Percentiles rank a stretch among this genome's conserved stretches.
These are phyloP conservation scores for Lichtheimia hyalospora DNA, from an alignment of 371 early-diverging fungal genomes.

Conservation along the genomic window DNA sequence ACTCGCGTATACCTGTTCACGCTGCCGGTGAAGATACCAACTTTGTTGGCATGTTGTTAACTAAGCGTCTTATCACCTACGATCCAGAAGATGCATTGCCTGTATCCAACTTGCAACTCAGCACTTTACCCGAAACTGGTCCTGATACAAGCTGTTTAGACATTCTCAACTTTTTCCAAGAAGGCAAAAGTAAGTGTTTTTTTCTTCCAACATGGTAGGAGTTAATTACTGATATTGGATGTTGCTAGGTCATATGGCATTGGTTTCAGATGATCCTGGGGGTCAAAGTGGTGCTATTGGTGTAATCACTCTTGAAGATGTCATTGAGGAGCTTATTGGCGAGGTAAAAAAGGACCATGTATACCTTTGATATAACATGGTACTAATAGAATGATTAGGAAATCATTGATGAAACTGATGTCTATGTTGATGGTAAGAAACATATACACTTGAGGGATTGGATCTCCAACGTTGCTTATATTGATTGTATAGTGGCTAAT, in stretches of 20 bases:
- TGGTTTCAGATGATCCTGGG: conserved; percentile 65
- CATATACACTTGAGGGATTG: too few relatives aligned
- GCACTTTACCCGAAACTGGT: conserved; percentile 72
- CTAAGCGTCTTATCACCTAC: conserved; percentile 82
- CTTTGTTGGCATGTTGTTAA: conserved; percentile 87
- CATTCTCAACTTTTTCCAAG: conserved; percentile 92
- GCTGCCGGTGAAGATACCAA: conserved; percentile 57
- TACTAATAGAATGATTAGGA: conserved; percentile 49
- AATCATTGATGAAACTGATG: conserved; percentile 95
- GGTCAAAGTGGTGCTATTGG: conserved; percentile 68
- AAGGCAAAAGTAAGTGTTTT: conserved; percentile 80
- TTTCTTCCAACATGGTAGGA: background rate
- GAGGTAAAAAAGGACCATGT: conserved; percentile 43
- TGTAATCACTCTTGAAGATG: conserved; percentile 95
- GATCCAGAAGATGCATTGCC: conserved; percentile 84
- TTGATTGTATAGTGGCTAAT: conserved; percentile 25
- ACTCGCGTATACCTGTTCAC: conserved; percentile 91
- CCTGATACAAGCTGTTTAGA: conserved; percentile 81
- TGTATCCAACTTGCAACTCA: conserved; percentile 66
- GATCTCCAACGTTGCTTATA: too few relatives aligned
- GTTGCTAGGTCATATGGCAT: conserved; percentile 63
- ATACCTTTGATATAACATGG: background rate
- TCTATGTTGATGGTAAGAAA: conserved; percentile 77
- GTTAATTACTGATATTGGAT: background rate
- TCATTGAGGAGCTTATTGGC: conserved; percentile 95